phyloP scores from a whole-genome alignment of 495 filamentous ascomycete species.

The Podospora australis region DNA sequence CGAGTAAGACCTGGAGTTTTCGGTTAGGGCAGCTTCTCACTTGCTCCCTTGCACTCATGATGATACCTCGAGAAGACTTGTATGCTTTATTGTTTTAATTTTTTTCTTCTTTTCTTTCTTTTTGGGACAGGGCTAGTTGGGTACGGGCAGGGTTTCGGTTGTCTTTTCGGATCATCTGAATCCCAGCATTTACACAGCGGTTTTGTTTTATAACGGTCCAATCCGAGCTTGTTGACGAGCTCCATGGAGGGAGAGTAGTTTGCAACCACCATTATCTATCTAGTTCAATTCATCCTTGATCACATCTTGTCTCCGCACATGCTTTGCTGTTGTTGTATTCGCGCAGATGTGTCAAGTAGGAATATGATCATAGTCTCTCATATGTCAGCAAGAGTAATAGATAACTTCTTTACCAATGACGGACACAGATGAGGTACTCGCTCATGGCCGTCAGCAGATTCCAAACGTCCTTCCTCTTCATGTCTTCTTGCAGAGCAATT shows the following conservation, averaged over 20 bases:
- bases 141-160: background rate
- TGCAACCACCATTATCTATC: too few relatives aligned
- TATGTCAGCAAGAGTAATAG: background rate
- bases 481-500: constrained; percentile 69
- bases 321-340: too few relatives aligned
- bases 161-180: too few relatives aligned
- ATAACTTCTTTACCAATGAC: constrained; percentile 46
- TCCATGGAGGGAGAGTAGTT: too few relatives aligned
- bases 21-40: background rate
- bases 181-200: too few relatives aligned
- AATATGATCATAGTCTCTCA: too few relatives aligned
- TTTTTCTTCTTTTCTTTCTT: constrained; percentile 3
- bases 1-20: constrained; percentile 4
- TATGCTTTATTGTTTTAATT: constrained; percentile 5
- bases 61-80: constrained; percentile 16
- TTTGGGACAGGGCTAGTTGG: background rate
- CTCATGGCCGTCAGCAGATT: constrained; percentile 58
- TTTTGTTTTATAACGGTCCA: too few relatives aligned
- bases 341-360: too few relatives aligned
- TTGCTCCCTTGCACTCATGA: background rate
- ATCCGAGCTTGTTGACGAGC: too few relatives aligned
- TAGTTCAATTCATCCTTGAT: too few relatives aligned
- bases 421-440: constrained; percentile 46
- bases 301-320: too few relatives aligned
- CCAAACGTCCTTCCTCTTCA: constrained; percentile 80